phyloP scores from a whole-genome alignment of 2,329 filamentous ascomycete species.

The Lasiodiplodia hormozganensis region DNA sequence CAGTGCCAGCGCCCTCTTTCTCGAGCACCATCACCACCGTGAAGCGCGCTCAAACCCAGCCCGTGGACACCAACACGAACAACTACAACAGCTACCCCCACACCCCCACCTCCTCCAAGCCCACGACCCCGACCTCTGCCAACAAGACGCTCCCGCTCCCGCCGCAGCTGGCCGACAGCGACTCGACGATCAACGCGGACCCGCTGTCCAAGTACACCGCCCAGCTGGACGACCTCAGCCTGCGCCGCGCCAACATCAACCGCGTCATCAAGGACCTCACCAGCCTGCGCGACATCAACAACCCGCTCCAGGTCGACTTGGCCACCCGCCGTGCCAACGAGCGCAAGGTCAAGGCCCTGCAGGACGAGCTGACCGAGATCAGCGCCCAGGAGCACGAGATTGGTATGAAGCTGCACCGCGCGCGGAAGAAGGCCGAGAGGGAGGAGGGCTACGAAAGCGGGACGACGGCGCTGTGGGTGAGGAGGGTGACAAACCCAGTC shows the following conservation, averaged over 20 bases:
- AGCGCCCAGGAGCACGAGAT: conserved; percentile 48
- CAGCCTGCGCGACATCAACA: conserved; percentile 43
- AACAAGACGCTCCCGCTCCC: conserved; percentile 48
- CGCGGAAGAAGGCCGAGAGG: conserved; percentile 47
- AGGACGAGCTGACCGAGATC: conserved; percentile 48
- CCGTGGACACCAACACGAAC: neutral
- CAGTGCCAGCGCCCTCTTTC: conserved; percentile 35
- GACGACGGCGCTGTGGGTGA: conserved; percentile 47
- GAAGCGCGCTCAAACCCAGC: conserved; percentile 20
- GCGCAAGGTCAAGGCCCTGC: conserved; percentile 43
- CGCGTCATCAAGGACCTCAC: conserved; percentile 44
- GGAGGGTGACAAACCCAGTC: conserved; percentile 42
- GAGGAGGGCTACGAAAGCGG: conserved; percentile 42
- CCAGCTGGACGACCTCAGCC: conserved; percentile 47
- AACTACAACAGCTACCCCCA: neutral
- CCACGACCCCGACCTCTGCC: conserved; percentile 38
- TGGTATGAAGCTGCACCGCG: conserved; percentile 48
- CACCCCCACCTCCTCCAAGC: conserved; percentile 8
- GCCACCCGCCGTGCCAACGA: conserved; percentile 44
- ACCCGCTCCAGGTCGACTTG: conserved; percentile 48
- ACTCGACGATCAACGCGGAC: conserved; percentile 41
- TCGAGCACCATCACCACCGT: conserved; percentile 31
- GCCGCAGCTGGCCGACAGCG: conserved; percentile 33
- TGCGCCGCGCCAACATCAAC: conserved; percentile 47
- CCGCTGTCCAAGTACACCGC: conserved; percentile 47